phyloP scores from a whole-genome alignment of 2,329 filamentous ascomycete species.

The Phialophora tarda region DNA sequence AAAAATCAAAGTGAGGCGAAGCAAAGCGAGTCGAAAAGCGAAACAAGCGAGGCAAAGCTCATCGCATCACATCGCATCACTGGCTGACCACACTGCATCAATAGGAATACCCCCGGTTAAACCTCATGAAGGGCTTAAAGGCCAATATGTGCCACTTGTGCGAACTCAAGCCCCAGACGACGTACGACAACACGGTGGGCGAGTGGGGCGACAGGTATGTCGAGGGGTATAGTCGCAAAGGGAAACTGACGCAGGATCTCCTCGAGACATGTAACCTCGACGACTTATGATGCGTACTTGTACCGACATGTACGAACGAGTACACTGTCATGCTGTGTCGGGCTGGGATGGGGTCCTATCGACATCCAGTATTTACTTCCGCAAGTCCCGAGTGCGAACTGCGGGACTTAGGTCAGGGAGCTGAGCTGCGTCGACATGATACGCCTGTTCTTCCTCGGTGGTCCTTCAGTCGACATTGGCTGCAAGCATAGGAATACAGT shows the following conservation, averaged over 20 bases:
- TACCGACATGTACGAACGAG: too few species aligned
- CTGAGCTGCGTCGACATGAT: too few species aligned
- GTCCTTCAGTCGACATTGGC: too few species aligned
- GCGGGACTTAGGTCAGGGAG: too few species aligned
- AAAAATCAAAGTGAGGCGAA: too few species aligned
- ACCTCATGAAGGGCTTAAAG: constrained; percentile 46
- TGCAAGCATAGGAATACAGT: too few species aligned
- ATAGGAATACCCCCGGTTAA: constrained; percentile 45
- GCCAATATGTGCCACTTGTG: constrained; percentile 51
- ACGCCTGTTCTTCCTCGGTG: too few species aligned
- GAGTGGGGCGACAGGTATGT: constrained; percentile 47
- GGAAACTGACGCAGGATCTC: constrained; percentile 42
- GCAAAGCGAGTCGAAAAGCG: too few species aligned
- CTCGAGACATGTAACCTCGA: constrained; percentile 40
- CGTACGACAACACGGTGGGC: constrained; percentile 46
- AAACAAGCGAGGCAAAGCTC: too few species aligned
- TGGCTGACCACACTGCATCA: neutral
- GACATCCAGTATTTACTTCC: too few species aligned
- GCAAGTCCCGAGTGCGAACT: too few species aligned
- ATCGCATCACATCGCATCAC: neutral
- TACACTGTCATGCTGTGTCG: neutral
- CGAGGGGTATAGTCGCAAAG: constrained; percentile 45
- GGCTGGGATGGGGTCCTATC: too few species aligned
- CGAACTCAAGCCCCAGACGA: constrained; percentile 50
- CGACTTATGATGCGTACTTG: constrained; percentile 12